Percentiles rank a stretch among this genome's conserved stretches.
These are phyloP conservation scores for Ophiostoma australiae DNA, from an alignment of 2,329 filamentous ascomycete genomes.

Conservation along the genomic window DNA sequence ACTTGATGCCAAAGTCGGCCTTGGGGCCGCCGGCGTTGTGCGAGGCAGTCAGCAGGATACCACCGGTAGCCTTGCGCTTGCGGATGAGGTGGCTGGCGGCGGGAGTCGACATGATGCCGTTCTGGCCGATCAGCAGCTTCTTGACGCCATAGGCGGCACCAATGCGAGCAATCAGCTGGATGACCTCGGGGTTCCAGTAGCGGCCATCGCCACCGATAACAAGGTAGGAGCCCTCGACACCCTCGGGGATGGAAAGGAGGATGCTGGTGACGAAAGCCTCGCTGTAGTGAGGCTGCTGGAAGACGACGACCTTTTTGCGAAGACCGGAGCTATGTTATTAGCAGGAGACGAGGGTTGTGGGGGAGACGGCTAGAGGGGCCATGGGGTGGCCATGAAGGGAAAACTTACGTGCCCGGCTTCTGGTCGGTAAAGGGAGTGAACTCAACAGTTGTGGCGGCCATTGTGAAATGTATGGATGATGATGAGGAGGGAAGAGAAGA, in stretches of 20 bases:
- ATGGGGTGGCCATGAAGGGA: neutral
- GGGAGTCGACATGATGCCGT: constrained; percentile 94
- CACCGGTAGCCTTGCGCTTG: constrained; percentile 89
- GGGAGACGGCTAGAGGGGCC: neutral
- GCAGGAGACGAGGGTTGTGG: neutral
- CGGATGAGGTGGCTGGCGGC: constrained; percentile 95
- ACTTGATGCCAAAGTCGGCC: constrained; percentile 99
- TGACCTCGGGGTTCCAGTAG: constrained; percentile 94
- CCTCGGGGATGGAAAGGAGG: constrained; percentile 92
- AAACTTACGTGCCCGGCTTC: constrained; percentile 95
- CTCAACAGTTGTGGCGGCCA: constrained; percentile 71
- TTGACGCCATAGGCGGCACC: constrained; percentile 95
- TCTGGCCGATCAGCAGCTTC: constrained; percentile 94
- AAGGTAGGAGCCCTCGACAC: constrained; percentile 76
- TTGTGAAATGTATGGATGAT: constrained; percentile 35
- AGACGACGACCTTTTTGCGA: constrained; percentile 97
- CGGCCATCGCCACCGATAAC: constrained; percentile 97
- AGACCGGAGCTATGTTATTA: constrained; percentile 71
- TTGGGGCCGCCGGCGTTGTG: constrained; percentile 95
- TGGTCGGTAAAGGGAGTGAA: constrained; percentile 88
- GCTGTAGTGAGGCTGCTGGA: constrained; percentile 92
- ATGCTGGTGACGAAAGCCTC: constrained; percentile 94
- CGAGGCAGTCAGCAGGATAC: constrained; percentile 92
- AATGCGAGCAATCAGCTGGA: constrained; percentile 96
- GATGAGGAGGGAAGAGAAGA: neutral